A percentile compares a stretch with the other conserved stretches of the same genome.
phyloP scores from a whole-genome alignment of 192 early-diverging fungal genomes.

The Podila epigama region DNA sequence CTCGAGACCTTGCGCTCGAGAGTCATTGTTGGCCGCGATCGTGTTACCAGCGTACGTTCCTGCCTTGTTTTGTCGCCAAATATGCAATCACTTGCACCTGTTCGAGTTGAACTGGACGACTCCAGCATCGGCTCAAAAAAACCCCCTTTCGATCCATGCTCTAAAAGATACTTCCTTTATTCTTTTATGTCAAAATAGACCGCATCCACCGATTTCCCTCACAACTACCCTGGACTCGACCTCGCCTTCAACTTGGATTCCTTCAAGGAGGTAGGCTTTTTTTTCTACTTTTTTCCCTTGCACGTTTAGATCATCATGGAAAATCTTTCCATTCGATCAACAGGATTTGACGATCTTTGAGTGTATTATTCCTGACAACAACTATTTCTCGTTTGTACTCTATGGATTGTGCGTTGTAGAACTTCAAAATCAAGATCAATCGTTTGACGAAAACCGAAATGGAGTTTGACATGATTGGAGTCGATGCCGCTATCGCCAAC shows the following conservation, averaged over 20 bases:
- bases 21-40: conserved; percentile 72
- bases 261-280: conserved; percentile 78
- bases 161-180: neutral
- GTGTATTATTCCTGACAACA: neutral
- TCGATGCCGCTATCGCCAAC: conserved; percentile 95
- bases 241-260: conserved; percentile 68
- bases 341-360: neutral
- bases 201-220: conserved; percentile 81
- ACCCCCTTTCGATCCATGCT: neutral
- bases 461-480: conserved; percentile 96
- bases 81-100: no score
- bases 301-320: neutral
- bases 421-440: conserved; percentile 76
- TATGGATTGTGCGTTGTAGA: conserved; percentile 49
- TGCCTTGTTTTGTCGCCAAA: neutral
- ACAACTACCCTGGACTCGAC: conserved; percentile 70
- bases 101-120: neutral
- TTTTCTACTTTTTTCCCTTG: no score
- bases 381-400: neutral
- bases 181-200: conserved; percentile 57
- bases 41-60: conserved; percentile 69
- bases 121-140: neutral
- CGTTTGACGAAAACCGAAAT: conserved; percentile 73
- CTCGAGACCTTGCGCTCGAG: conserved; percentile 59
- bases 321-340: neutral